Evolutionary conservation across 805 yeast species (phyloP), one percentile per base, ranked within the genome.

Genomic region (Cyberlindnera veronae): DNA sequence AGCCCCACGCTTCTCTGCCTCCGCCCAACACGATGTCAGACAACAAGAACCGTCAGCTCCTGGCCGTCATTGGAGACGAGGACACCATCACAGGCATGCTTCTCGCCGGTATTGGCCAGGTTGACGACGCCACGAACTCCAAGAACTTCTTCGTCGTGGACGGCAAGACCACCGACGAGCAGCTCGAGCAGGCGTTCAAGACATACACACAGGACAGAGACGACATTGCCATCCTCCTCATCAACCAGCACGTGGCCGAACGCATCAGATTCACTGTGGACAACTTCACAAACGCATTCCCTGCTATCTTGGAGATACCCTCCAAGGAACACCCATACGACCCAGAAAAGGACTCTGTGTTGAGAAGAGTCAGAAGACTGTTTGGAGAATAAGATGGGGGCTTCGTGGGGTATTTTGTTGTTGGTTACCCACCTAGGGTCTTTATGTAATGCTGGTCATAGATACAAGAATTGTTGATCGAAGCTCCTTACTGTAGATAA

Each of bases 271-370:
- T 73, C 50, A 74, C 75, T 50, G 88, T 93, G 33, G 99, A 93
- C 56, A 72, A 77, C 34, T 93, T 76, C 66, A 79, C 95, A 14
- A 78, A 81, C 49, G 95, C 99, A 10, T 93, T 93, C 66, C 99
- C 99, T 8, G 97, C 99, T 3, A 79, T 93, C 34, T 72, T 93
- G 58, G 99, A 93, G 67, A 93, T 93, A 47, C 99, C 99, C 20
- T 88, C 97, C 13, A 93, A 93, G 69, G 99, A 93, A 60, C 98
- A 93, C 63, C 98, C 99, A 17, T 93, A 93, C 63, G 73, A 93
- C 63, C 99, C 99, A 16, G 98, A 91, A 63, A 93, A 91, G 78
- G 99, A 93, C 65, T 84, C 95, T 16, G 89, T 93, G 29, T 74
- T 93, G 65, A 82, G 91, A 67, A 84, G 95, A 62, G 99, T 93